Conservation (phyloP, 164 flowering plant genomes). For the Vitis riparia region DNA sequence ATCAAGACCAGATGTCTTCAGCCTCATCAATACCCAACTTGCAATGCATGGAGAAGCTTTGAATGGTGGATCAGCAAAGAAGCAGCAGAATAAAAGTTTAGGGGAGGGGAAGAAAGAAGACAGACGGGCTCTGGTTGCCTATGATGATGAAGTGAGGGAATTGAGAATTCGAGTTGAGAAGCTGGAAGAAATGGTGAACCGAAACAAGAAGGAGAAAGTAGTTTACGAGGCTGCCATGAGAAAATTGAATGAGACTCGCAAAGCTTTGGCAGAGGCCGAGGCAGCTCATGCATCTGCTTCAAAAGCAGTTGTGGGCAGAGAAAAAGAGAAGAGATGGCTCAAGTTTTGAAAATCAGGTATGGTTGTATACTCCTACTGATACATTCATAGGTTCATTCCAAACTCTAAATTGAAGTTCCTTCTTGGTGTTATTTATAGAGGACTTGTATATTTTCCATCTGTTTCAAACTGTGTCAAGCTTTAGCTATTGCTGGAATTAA, state of each 20-base stretch:
- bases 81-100: constrained; percentile 32
- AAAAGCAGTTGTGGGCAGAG: constrained; percentile 60
- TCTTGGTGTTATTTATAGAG: too few species aligned
- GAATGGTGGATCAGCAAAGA: constrained; percentile 34
- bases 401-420: too few species aligned
- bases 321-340: constrained; percentile 89
- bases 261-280: constrained; percentile 70
- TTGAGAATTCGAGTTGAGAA: constrained; percentile 57
- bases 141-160: constrained; percentile 74
- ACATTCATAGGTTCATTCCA: too few species aligned
- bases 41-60: constrained; percentile 46
- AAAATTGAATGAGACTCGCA: constrained; percentile 73
- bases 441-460: too few species aligned
- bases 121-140: constrained; percentile 63
- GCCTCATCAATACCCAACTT: constrained; percentile 79
- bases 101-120: constrained; percentile 58
- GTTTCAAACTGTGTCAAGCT: too few species aligned
- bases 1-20: constrained; percentile 63
- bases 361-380: not conserved
- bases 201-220: constrained; percentile 78
- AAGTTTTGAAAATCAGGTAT: constrained; percentile 51
- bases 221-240: constrained; percentile 82
- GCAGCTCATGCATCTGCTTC: constrained; percentile 77
- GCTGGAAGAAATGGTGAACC: constrained; percentile 81
- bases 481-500: too few species aligned